phyloP scores from a whole-genome alignment of 805 yeast genomes.

The Myxozyma lipomycoides region DNA sequence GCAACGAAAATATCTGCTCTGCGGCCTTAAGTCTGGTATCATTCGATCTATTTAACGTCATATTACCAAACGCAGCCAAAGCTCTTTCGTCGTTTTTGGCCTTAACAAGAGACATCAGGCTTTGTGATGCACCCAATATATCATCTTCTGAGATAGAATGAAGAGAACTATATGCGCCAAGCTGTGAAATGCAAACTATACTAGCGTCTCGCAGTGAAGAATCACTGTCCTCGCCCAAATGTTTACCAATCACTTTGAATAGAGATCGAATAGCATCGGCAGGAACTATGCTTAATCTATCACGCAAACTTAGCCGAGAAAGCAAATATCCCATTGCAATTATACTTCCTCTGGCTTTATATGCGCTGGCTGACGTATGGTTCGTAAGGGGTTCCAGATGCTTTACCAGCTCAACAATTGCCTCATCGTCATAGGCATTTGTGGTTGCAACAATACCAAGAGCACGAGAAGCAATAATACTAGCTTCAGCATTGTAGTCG shows the following conservation, averaged over 20 bases:
- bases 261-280: constrained; percentile 54
- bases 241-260: constrained; percentile 35
- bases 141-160: constrained; percentile 22
- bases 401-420: not conserved
- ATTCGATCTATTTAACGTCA: constrained; percentile 43
- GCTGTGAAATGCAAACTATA: constrained; percentile 35
- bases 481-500: constrained; percentile 18
- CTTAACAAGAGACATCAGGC: constrained; percentile 35
- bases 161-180: constrained; percentile 43
- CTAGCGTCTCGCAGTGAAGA: constrained; percentile 12
- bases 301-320: constrained; percentile 45
- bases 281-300: constrained; percentile 36
- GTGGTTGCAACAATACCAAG: constrained; percentile 40
- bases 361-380: not conserved
- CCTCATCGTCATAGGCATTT: not conserved
- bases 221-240: constrained; percentile 5
- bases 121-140: constrained; percentile 9
- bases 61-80: constrained; percentile 51
- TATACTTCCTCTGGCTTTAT: constrained; percentile 24
- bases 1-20: constrained; percentile 51
- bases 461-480: constrained; percentile 42
- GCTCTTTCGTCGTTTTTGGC: constrained; percentile 56
- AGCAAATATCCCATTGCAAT: constrained; percentile 45
- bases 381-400: not conserved
- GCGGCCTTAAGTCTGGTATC: constrained; percentile 37